Percentiles rank a stretch among this genome's conserved stretches.
Conservation (phyloP, 2,329 filamentous ascomycete genomes). For the Alternaria burnsii region DNA sequence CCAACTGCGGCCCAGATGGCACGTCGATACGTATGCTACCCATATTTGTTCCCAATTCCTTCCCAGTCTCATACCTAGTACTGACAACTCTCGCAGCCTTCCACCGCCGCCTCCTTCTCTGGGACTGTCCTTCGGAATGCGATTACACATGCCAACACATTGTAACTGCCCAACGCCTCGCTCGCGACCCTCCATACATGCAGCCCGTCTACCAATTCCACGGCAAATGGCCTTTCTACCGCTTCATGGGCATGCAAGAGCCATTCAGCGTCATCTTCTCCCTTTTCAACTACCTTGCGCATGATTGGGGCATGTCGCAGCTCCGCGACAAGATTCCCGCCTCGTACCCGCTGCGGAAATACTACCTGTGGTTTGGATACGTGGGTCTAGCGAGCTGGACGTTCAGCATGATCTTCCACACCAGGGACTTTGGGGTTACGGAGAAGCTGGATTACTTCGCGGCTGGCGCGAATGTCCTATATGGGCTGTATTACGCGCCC, state of each 20-base stretch:
- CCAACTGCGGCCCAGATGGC: slow-evolving; percentile 78
- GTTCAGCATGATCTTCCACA: slow-evolving; percentile 92
- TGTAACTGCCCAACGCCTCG: slow-evolving; percentile 76
- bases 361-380: slow-evolving; percentile 81
- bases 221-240: slow-evolving; percentile 97
- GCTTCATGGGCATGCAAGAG: slow-evolving; percentile 92
- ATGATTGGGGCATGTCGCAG: slow-evolving; percentile 77
- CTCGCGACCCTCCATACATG: slow-evolving; percentile 69
- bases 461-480: slow-evolving; percentile 87
- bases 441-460: slow-evolving; percentile 98
- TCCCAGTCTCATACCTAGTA: background rate
- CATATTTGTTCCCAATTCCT: background rate
- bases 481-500: slow-evolving; percentile 86
- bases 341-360: slow-evolving; percentile 78
- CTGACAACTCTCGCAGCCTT: slow-evolving; percentile 65
- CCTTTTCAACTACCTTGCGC: slow-evolving; percentile 87
- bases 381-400: slow-evolving; percentile 85
- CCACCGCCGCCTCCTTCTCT: slow-evolving; percentile 85
- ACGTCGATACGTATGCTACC: slow-evolving; percentile 71
- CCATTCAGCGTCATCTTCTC: slow-evolving; percentile 94
- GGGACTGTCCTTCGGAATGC: slow-evolving; percentile 93
- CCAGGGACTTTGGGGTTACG: slow-evolving; percentile 81
- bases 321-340: slow-evolving; percentile 75
- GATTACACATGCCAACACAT: slow-evolving; percentile 98
- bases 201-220: slow-evolving; percentile 87